Percentiles rank a stretch among this genome's conserved stretches.
These are phyloP conservation scores for Entomortierella parvispora DNA, from an alignment of 192 early-diverging fungal genomes.

Conservation along the genomic window DNA sequence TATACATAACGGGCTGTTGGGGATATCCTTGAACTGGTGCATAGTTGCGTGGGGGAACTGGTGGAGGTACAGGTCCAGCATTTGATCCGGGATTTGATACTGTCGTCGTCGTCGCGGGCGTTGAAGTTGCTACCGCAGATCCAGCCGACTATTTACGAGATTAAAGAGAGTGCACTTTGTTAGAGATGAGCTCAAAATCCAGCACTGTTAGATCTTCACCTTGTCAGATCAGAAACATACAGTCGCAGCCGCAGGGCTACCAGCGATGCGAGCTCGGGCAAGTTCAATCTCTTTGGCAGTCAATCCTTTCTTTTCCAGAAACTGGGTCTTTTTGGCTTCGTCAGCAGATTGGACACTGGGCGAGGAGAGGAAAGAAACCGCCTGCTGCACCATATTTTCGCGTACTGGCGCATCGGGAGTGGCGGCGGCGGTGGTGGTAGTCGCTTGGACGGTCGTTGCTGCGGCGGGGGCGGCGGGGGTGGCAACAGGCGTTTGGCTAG, in stretches of 20 bases:
- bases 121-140: background rate
- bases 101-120: constrained; percentile 6
- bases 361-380: constrained; percentile 78
- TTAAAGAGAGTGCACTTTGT: too few relatives aligned
- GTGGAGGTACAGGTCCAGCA: constrained; percentile 12
- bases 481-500: background rate
- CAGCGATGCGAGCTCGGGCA: constrained; percentile 54
- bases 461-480: background rate
- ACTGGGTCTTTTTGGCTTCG: constrained; percentile 77
- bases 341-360: constrained; percentile 81
- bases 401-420: constrained; percentile 50
- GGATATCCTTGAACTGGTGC: constrained; percentile 10
- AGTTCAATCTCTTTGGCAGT: constrained; percentile 75
- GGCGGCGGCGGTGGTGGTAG: background rate
- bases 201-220: too few relatives aligned
- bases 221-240: too few relatives aligned
- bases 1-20: constrained; percentile 10
- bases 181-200: too few relatives aligned
- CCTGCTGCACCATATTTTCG: constrained; percentile 64
- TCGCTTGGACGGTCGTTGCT: background rate
- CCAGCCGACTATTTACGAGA: constrained; percentile 13
- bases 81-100: constrained; percentile 7
- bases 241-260: too few relatives aligned
- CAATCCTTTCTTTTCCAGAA: constrained; percentile 82
- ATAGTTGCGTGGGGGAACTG: constrained; percentile 48